Base-by-base conservation (phyloP, 2,329 filamentous ascomycete genomes). In the Orbilia oligospora region DNA sequence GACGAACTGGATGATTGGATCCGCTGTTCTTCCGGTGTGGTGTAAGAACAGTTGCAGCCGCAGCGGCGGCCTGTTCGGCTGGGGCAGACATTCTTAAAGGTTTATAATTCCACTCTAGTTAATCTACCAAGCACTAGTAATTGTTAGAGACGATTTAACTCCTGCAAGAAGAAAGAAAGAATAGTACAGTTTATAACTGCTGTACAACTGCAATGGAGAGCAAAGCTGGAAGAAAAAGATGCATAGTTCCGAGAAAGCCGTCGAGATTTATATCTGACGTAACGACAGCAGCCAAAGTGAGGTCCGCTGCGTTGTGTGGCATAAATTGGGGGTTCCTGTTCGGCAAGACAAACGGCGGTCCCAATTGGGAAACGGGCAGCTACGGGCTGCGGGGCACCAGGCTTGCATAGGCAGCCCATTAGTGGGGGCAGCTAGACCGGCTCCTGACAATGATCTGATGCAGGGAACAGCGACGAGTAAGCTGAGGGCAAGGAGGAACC, bases 391-490 rank as follows among this genome's bases (percentile, higher is more conserved):
- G 66, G 66, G 66, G 72, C 65, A 44, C 65, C 38, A 70, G 22
- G 55, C 41, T 53, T 55, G 65, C 65, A 55, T 55, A 55, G 53
- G 58, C 71, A 63, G 27, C 53, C 48, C 65, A 46, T 12, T 41
- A 44, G 69, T 66, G 69, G 69, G 69, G 69, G 53, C 20, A 67
- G 71, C 64, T 49, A 64, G 61, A 24, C 69, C 63, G 10, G 56
- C 71, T 76, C 64, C 71, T 64, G 65, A 71, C 58, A 67, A 71
- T 77, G 73, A 77, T 77, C 73, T 63, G 73, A 71, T 44, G 44
- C 67, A 77, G 61, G 73, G 73, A 77, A 71, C 24, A 68, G 33
- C 38, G 38, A 63, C 16, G 12, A 58, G 46, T 16, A 24, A n/a
- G 14, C 24, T 53, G 49, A 70, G 64, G 56, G 65, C 64, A 68